phyloP scores from a whole-genome alignment of 495 filamentous ascomycete species.

The Corynascus novoguineensis region DNA sequence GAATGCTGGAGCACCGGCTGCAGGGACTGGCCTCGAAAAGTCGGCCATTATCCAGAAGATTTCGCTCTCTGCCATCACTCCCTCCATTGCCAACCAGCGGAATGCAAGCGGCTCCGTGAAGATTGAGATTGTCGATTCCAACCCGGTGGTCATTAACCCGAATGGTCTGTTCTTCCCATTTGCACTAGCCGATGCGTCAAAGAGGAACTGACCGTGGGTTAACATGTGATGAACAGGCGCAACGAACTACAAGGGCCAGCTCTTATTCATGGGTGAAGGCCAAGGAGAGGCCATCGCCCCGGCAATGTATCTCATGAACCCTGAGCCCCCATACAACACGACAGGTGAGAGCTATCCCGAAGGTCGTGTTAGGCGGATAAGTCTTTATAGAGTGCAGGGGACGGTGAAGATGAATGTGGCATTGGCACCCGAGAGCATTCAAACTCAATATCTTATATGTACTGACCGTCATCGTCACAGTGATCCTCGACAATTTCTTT shows the following conservation, averaged over 20 bases:
- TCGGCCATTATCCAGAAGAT: slow-evolving; percentile 49
- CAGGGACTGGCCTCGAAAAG: slow-evolving; percentile 47
- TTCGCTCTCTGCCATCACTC: slow-evolving; percentile 35
- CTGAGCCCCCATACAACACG: slow-evolving; percentile 44
- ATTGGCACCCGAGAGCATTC: too few relatives aligned
- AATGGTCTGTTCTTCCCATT: slow-evolving; percentile 44
- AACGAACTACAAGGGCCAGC: slow-evolving; percentile 43
- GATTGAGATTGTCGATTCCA: slow-evolving; percentile 33
- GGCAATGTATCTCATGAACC: slow-evolving; percentile 44
- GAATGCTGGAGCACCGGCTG: slow-evolving; percentile 41
- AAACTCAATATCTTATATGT: too few relatives aligned
- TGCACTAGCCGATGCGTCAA: too few relatives aligned
- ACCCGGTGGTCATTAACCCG: slow-evolving; percentile 42
- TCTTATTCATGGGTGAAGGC: slow-evolving; percentile 45
- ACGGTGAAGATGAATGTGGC: too few relatives aligned
- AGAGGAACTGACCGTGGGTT: too few relatives aligned
- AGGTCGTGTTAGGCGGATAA: too few relatives aligned
- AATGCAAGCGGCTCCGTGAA: slow-evolving; percentile 41
- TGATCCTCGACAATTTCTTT: slow-evolving; percentile 48
- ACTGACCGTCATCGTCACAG: slow-evolving; percentile 7
- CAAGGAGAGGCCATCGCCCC: slow-evolving; percentile 41
- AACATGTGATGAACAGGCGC: slow-evolving; percentile 30
- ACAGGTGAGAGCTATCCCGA: slow-evolving; percentile 36
- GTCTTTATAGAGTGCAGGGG: too few relatives aligned
- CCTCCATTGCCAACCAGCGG: slow-evolving; percentile 32